Evolutionary conservation across 73 alveolate species (phyloP), one percentile per base, ranked within the genome.

Genomic region (Paramecium biaurelia): DNA sequence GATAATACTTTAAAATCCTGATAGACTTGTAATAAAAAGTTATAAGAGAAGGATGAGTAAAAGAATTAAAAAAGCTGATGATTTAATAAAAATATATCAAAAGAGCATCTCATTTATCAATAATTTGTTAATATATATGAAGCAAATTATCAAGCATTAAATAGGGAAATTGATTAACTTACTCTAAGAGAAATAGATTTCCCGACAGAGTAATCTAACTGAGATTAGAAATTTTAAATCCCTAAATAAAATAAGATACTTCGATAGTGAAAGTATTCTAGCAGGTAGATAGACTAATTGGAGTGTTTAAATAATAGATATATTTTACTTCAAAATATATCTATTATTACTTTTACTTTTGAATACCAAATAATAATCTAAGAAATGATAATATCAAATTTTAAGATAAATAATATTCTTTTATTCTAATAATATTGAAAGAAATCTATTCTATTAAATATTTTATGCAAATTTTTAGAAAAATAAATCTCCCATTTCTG

Each of bases 221-320:
- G 21, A 76, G 23, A 28, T 18, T n/a, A 76, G 38, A 76, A 41
- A 41, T 76, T 14, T 21, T 8, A 57, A 14, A 41, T 76, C 5
- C 72, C 74, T 5, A 76, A 76, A 30, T 21, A n/a, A 15, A 15
- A 43, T 9, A 37, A 30, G 7, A 47, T 76, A 0, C 11, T 76
- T 76, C 2, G 70, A 76, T 76, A 30, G 72, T 34, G 56, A 34
- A n/a, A 15, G 26, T 41, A 41, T 76, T 5, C 20, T 76, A 21
- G 74, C 89, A 37, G 89, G 89, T 37, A 76, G 47, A 76, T 2
- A 24, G 8, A 76, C 41, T 1, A 76, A 76, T 76, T 76, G 89
- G 89, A 58, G 21, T 20, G 10, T 58, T 14, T 11, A 58, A 58
- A 58, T 58, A 43, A 58, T 58, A 24, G 76, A 58, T 3, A 58